phyloP scores from a whole-genome alignment of 2,329 filamentous ascomycete genomes.

The Rhynchosporium agropyri region DNA sequence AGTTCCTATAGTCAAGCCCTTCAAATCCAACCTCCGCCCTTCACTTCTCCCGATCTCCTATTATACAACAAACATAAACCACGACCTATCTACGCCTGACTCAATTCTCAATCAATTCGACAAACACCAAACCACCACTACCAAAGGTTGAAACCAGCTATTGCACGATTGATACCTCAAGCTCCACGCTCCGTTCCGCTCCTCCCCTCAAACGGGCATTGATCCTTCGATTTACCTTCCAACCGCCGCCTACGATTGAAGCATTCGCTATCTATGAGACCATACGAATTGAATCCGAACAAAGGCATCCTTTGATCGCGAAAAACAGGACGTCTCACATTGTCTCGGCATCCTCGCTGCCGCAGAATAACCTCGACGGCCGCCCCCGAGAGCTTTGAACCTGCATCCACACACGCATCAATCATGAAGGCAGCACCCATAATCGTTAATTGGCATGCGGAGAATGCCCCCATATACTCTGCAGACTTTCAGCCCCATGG shows the following conservation, averaged over 20 bases:
- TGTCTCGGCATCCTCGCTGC: constrained; percentile 25
- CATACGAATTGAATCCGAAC: not conserved
- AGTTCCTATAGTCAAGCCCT: too few species aligned
- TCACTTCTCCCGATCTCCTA: not conserved
- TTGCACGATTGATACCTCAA: not conserved
- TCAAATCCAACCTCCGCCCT: too few species aligned
- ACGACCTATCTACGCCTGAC: not conserved
- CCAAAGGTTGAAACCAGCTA: not conserved
- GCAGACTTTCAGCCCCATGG: constrained; percentile 93
- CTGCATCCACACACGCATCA: not conserved
- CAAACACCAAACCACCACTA: not conserved
- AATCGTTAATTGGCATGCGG: constrained; percentile 98
- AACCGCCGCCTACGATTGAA: not conserved
- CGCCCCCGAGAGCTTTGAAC: constrained; percentile 25
- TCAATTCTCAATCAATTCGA: not conserved
- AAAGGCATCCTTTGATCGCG: not conserved
- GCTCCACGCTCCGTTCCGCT: not conserved
- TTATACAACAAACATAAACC: not conserved
- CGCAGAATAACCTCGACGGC: constrained; percentile 24
- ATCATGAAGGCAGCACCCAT: constrained; percentile 93
- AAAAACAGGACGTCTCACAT: not conserved
- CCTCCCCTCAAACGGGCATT: not conserved
- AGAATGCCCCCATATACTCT: constrained; percentile 95
- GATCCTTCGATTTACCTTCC: not conserved
- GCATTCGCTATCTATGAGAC: constrained; percentile 4